Conservation (phyloP, 305 asterid genomes). For the Rubia occidens region DNA sequence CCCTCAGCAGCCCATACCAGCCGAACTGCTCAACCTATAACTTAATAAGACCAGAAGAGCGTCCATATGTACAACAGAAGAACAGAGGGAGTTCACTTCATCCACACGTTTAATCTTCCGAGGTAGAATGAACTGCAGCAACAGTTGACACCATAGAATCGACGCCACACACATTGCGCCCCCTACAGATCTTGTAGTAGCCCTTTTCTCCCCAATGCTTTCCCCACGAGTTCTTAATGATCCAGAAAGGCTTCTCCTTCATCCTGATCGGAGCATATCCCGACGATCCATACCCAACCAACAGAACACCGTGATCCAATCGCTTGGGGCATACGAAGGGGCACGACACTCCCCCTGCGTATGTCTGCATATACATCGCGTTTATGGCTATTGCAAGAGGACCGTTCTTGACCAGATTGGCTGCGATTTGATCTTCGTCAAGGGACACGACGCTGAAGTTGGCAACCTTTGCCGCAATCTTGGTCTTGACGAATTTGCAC, state of each 20-base stretch:
- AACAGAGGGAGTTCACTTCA: background rate
- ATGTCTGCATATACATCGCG: slow-evolving; percentile 89
- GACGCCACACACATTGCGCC: slow-evolving; percentile 74
- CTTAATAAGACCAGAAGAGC: background rate
- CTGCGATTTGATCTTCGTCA: slow-evolving; percentile 87
- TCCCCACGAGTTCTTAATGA: slow-evolving; percentile 92
- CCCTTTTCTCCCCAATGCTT: slow-evolving; percentile 77
- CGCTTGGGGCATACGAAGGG: slow-evolving; percentile 67
- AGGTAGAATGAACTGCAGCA: slow-evolving; percentile 48
- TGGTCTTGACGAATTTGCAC: slow-evolving; percentile 70
- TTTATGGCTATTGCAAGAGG: slow-evolving; percentile 97
- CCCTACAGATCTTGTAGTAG: slow-evolving; percentile 67
- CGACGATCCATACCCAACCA: slow-evolving; percentile 68
- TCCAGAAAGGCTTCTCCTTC: slow-evolving; percentile 89
- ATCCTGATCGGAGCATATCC: slow-evolving; percentile 67
- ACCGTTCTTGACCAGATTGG: slow-evolving; percentile 79
- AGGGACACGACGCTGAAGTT: slow-evolving; percentile 80
- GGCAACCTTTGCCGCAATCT: slow-evolving; percentile 75
- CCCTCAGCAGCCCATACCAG: too few relatives aligned
- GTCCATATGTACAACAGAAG: slow-evolving; percentile 30
- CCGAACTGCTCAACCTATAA: slow-evolving; percentile 2
- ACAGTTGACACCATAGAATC: slow-evolving; percentile 91
- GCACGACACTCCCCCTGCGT: slow-evolving; percentile 78
- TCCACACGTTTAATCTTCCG: slow-evolving; percentile 14
- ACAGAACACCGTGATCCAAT: slow-evolving; percentile 76